Conservation (phyloP, 2,329 filamentous ascomycete genomes). For the Talaromyces sp. region DNA sequence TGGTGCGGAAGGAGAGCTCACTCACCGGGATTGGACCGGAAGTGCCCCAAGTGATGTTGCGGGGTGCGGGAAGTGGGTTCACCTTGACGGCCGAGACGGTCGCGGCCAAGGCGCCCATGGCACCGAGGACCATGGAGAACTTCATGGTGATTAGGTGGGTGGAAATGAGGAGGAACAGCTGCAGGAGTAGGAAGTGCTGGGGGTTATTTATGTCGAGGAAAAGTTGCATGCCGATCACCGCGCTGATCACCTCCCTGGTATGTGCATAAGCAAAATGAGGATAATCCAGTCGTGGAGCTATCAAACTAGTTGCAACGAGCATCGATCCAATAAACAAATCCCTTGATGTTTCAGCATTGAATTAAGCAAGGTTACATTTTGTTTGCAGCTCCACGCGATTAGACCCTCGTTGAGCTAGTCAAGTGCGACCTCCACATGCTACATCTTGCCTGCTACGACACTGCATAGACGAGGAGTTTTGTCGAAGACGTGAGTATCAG, state of each 20-base stretch:
- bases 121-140: conserved; percentile 28
- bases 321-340: conserved; percentile 8
- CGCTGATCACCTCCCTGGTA: conserved; percentile 20
- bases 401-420: not conserved
- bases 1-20: conserved; percentile 42
- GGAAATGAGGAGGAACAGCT: not conserved
- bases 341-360: conserved; percentile 13
- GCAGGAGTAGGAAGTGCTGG: not conserved
- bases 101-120: conserved; percentile 37
- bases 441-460: conserved; percentile 9
- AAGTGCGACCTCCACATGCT: conserved; percentile 19
- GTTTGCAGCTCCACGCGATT: conserved; percentile 1
- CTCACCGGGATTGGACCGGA: conserved; percentile 53
- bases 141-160: conserved; percentile 28
- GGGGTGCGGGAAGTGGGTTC: conserved; percentile 59
- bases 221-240: conserved; percentile 15
- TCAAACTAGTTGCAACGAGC: not conserved
- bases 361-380: conserved; percentile 13
- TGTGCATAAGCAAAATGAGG: conserved; percentile 6
- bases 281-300: not conserved
- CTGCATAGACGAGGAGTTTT: not conserved
- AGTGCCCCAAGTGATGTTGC: conserved; percentile 56
- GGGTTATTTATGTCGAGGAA: conserved; percentile 19
- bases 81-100: conserved; percentile 51
- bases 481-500: too few species aligned